Evolutionary conservation across 495 filamentous ascomycete genomes (phyloP), one percentile per base, ranked within the genome.

Genomic region (Achaetomiella virescens): DNA sequence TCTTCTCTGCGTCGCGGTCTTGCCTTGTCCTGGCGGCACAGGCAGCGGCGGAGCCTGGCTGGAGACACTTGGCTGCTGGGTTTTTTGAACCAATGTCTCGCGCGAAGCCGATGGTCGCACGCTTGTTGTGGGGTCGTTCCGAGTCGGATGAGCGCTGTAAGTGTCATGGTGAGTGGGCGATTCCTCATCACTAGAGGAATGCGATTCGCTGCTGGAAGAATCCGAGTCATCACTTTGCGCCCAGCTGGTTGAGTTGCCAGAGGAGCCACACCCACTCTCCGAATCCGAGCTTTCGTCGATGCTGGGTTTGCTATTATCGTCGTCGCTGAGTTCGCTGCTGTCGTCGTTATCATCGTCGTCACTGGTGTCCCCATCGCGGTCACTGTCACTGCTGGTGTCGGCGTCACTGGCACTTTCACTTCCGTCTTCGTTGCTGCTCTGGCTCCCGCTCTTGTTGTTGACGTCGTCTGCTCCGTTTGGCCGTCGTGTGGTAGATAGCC

Each of bases 1-100:
- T 8, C 76, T 66, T 42, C 63, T 70, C 60, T 70, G 68, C 0
- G 76, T 77, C 0, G 55, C 54, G 2, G 64, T 60, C 31, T 64
- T 70, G 11, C 74, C 75, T 27, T 52, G 66, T 35, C 57, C 72
- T 52, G 55, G 73, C 40, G 48, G 67, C 1, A 69, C 66, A 14
- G 51, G 37, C n/a, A 31, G 17, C 12, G 22, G 14, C 27, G 2
- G n/a, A 42, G 14, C 18, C 52, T 22, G 27, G 38, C 10, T 41
- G 47, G 24, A 11, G 0, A 3, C 38, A 3, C 4, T 44, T 25
- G n/a, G 1, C 11, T 35, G 21, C n/a, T 46, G 31, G 6, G 24
- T 15, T n/a, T 6, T 15, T 22, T 7, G 18, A 21, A 14, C 24
- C 1, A 8, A 10, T 14, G 15, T 12, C 29, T 6, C 14, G 18